Evolutionary conservation across 495 filamentous ascomycete species (phyloP).

Genomic region (Aspergillus incahuasiensis): DNA sequence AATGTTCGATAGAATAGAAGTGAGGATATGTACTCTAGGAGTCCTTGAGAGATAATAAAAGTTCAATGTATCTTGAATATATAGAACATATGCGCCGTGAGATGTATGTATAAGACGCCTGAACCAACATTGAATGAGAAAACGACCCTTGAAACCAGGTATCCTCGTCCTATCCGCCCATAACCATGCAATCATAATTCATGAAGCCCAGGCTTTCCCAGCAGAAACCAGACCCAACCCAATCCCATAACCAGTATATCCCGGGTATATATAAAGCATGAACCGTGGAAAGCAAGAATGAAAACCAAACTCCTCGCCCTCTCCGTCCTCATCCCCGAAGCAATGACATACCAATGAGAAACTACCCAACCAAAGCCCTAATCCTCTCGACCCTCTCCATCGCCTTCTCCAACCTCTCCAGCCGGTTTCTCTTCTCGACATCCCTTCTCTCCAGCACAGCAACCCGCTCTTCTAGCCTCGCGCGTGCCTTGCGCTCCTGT

Average conservation of each 20-base stretch:
- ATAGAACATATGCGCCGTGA: neutral
- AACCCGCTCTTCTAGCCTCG: conserved; percentile 72
- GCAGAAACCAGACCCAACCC: neutral
- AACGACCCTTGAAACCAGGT: neutral
- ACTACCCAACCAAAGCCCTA: conserved; percentile 59
- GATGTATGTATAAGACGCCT: neutral
- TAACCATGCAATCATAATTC: conserved; percentile 7
- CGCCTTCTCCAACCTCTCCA: conserved; percentile 74
- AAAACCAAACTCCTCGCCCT: neutral
- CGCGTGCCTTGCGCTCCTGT: conserved; percentile 73
- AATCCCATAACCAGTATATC: neutral
- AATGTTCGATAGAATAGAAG: neutral
- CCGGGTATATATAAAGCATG: neutral
- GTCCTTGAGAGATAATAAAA: neutral
- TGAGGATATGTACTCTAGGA: neutral
- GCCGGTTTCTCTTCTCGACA: conserved; percentile 60
- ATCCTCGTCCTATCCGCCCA: neutral
- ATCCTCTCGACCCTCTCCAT: conserved; percentile 72
- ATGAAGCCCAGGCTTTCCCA: neutral
- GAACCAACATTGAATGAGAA: neutral
- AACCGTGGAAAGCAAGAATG: neutral
- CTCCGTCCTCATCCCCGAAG: neutral
- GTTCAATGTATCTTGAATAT: neutral
- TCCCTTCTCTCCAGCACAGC: conserved; percentile 65
- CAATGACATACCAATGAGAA: conserved; percentile 8